Evolutionary conservation across 2,329 filamentous ascomycete species (phyloP), one percentile per base, ranked within the genome.

Genomic region (Knufia fluminis): DNA sequence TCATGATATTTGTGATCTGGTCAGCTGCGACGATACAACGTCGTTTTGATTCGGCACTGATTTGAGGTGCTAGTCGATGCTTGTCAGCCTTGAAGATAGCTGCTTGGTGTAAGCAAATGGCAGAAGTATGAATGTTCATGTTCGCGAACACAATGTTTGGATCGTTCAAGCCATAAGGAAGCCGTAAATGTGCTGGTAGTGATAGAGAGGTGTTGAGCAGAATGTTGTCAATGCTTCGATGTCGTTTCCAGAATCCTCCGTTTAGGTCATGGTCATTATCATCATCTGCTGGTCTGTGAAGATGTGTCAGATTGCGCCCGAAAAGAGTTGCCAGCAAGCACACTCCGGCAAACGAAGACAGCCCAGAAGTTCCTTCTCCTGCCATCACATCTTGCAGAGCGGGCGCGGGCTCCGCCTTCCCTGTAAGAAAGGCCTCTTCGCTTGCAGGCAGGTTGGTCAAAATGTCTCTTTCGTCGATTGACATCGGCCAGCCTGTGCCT

Each of bases 61-160:
- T 83, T 16, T 84, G 82, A 1, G 77, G 71, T 0, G 87, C 82
- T 53, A 96, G 71, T 47, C 81, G 79, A 66, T 95, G 85, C 68
- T 89, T 92, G 60, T 97, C 91, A 0, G 90, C 89, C 64, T 96
- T 97, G 75, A 91, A 96, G 17, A 98, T 97, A 22, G 92, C 92
- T 2, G 91, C 92, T 69, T 98, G 92, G 62, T 98, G 92, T n/a
- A 98, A 72, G 65, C 91, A 97, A 48, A 98, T 97, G 1, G 88
- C 89, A 1, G 90, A 94, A 0, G 92, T 95, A 64, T 97, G 90
- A 26, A 98, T 88, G 62, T 86, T 89, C 88, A 98, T 95, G 61
- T 97, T 97, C 50, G 86, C 81, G 64, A 96, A 97, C 3, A 97
- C 81, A 48, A 91, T 81, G 56, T 96, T 97, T 2, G 89, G 78